Evolutionary conservation across 768 basidiomycete genomes (phyloP).

Genomic region (Pleurotus pulmonarius): DNA sequence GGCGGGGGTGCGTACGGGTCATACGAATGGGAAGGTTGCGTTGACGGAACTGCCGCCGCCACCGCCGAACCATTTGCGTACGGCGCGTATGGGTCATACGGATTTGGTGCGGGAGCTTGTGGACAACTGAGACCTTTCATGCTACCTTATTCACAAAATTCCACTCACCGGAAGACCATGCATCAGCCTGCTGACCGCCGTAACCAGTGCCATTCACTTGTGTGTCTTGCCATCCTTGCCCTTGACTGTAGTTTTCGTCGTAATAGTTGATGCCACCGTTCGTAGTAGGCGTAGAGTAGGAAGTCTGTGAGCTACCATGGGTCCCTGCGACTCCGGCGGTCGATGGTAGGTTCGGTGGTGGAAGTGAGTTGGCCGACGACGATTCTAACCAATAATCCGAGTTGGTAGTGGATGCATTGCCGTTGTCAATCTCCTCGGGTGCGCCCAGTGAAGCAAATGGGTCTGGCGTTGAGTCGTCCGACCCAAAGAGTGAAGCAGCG

Average conservation of each 20-base stretch:
- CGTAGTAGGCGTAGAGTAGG: slow-evolving; percentile 1
- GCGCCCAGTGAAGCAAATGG: slow-evolving; percentile 60
- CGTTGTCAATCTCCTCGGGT: slow-evolving; percentile 6
- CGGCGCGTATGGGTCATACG: slow-evolving; percentile 34
- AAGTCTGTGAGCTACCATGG: neutral
- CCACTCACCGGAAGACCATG: neutral
- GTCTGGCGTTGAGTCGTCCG: slow-evolving; percentile 57
- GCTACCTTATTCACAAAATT: no score
- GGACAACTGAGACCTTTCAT: neutral
- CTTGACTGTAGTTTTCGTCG: neutral
- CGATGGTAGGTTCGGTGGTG: neutral
- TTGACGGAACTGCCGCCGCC: slow-evolving; percentile 7
- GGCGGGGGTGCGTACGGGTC: neutral
- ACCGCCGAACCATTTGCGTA: slow-evolving; percentile 16
- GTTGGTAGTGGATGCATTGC: neutral
- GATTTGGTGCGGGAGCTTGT: slow-evolving; percentile 8
- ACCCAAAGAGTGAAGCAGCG: slow-evolving; percentile 78
- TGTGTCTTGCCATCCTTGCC: slow-evolving; percentile 27
- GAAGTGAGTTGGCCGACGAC: neutral
- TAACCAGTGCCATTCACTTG: slow-evolving; percentile 9
- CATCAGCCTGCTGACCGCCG: neutral
- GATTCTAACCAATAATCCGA: neutral
- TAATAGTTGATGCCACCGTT: slow-evolving; percentile 12
- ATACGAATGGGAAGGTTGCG: slow-evolving; percentile 10
- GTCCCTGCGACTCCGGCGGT: neutral